Evolutionary conservation across 495 filamentous ascomycete genomes (phyloP), one percentile per base, ranked within the genome.

Genomic region (Tuber umbilicatum): DNA sequence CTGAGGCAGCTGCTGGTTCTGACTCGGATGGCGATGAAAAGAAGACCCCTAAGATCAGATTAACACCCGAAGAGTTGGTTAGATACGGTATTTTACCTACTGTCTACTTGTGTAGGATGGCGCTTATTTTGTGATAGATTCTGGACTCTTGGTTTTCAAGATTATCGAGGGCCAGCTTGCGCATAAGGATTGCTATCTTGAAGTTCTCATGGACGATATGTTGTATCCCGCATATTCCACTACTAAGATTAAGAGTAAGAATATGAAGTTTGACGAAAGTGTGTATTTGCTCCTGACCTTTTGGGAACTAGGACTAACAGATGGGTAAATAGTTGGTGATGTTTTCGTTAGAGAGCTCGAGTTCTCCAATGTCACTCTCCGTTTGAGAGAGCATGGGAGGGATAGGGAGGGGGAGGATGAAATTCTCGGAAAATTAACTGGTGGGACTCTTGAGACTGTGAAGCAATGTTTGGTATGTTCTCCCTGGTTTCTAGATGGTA

Each of bases 291-390:
- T 7, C n/a, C 42, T 23, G 23, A 67, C 31, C 70, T 21, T 47
- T n/a, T 40, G 14, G n/a, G 19, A 64, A 39, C 4, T 19, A 68
- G 69, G 70, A 42, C 71, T 75, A 67, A 55, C 70, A 0, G n/a
- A 78, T 27, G 68, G 68, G 50, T 41, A 21, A 23, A 40, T 76
- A 89, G 88, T 93, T 74, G 94, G 95, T 39, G 95, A 99, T 84
- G 94, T 93, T 38, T 93, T 99, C 81, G 92, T 99, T 47, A 92
- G 95, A 71, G 95, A 99, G 81, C 88, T 99, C 27, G 95, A 99
- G 68, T 93, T 97, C 78, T 99, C 95, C 1, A 91, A 91, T 82
- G 89, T 99, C 76, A 97, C 94, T 2, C 86, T 99, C 73, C 91
- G 94, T 69, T 84, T 98, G 40, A 89, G 91, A 70, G 89, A 92